A percentile compares a stretch with the other conserved stretches of the same genome.
These are phyloP conservation scores for Hondaea fermentalgiana DNA, from an alignment of 108 stramenopile genomes.

Conservation along the genomic window DNA sequence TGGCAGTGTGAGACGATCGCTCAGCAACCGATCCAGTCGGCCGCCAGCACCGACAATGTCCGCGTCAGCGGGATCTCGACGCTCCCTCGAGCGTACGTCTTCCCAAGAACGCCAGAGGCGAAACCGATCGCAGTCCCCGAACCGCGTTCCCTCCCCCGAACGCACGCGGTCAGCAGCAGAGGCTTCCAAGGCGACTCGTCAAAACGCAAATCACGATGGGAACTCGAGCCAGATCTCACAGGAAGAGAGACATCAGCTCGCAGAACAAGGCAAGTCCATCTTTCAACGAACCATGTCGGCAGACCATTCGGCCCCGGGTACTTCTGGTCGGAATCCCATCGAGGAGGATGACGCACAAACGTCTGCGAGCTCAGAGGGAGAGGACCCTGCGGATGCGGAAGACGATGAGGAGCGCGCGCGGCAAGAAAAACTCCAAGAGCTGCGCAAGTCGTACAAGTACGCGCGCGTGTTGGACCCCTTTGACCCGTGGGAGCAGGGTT, in stretches of 20 bases:
- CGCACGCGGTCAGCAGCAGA: not conserved
- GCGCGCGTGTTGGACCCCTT: not conserved
- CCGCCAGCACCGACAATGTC: not conserved
- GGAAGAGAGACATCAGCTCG: not conserved
- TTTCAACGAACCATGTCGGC: not conserved
- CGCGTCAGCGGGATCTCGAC: not conserved
- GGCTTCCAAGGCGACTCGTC: not conserved
- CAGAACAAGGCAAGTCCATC: not conserved
- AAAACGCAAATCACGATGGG: not conserved
- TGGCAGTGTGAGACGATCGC: no score
- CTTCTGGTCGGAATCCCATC: no score
- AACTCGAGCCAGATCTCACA: not conserved
- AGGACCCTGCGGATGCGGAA: not conserved
- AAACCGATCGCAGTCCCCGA: not conserved
- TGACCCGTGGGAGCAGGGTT: not conserved
- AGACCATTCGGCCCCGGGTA: not conserved
- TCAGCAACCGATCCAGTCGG: no score
- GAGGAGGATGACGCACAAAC: no score
- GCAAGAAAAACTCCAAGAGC: not conserved
- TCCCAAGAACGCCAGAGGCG: not conserved
- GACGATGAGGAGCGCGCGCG: not conserved
- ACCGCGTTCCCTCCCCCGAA: not conserved
- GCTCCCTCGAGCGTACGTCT: not conserved
- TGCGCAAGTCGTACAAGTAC: not conserved
- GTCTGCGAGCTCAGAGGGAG: not conserved